Base-by-base conservation (phyloP, 164 flowering plant species). In the Nymphaea colorata region DNA sequence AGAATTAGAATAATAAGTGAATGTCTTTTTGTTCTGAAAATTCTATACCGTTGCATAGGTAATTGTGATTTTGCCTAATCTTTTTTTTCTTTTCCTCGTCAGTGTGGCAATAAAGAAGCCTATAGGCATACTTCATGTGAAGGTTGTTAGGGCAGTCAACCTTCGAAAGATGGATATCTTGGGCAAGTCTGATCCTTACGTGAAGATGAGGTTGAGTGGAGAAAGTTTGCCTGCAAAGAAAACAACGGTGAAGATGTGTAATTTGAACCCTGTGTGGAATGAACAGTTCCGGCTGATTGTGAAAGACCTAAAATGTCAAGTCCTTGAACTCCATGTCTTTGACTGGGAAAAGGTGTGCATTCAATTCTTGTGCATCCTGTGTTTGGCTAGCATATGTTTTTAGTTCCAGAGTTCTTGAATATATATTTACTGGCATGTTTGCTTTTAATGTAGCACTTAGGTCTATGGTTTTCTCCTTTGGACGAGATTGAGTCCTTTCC, bases 161-260 rank as follows among this genome's bases (percentile, higher is more conserved):
- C 89, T 88, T 8, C 65, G 76, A 72, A 87, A 86, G 74, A 88
- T 73, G 88, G 93, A 88, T 71, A 16, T 88, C 1, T 64, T 87
- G 62, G 86, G 94, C 63, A 65, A 83, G 25, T 85, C 94, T 6
- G 92, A 90, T 80, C 97, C 94, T 43, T 88, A 88, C 68, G 94
- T 90, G 14, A 74, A 83, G 64, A 82, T 88, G 53, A 81, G 76
- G 36, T 77, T 88, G 18, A 86, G 76, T 73, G 96, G 83, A 3
- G 88, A 83, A 59, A 82, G 74, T 69, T 72, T 84, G 6, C 84
- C 82, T 1, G 51, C 86, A 36, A 86, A 83, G 74, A 90, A 82
- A 73, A 88, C 91, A 16, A 68, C 87, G 2, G 63, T 85, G 47
- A 85, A 82, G 70, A 80, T 71, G 86, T 85, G 73, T 67, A 90